A percentile compares a stretch with the other conserved stretches of the same genome.
These are phyloP conservation scores for Mollisia scopiformis DNA, from an alignment of 2,329 filamentous ascomycete genomes.

Conservation along the genomic window DNA sequence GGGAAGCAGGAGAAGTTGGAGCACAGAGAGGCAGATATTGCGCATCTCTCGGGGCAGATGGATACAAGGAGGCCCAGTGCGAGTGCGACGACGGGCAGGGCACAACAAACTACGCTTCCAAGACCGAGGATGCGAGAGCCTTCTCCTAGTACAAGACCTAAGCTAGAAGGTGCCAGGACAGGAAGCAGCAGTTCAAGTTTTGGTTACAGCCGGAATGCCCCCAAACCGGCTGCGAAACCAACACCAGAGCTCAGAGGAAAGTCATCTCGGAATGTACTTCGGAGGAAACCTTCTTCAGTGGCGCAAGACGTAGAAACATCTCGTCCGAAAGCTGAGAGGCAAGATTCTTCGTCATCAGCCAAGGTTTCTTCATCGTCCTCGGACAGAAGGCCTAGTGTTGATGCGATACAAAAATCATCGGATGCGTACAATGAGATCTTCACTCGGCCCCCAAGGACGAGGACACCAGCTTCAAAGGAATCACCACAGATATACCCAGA, in stretches of 20 bases:
- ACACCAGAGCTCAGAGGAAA: slow-evolving; percentile 30
- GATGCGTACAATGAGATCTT: slow-evolving; percentile 44
- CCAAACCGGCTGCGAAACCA: slow-evolving; percentile 3
- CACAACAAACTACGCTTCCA: slow-evolving; percentile 26
- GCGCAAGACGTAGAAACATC: slow-evolving; percentile 39
- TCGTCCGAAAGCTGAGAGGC: slow-evolving; percentile 28
- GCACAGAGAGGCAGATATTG: slow-evolving; percentile 46
- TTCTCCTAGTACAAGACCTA: slow-evolving; percentile 21
- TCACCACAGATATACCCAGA: slow-evolving; percentile 54
- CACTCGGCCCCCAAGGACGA: slow-evolving; percentile 36
- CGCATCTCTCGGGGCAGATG: slow-evolving; percentile 36
- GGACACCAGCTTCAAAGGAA: slow-evolving; percentile 20
- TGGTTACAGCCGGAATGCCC: slow-evolving; percentile 26
- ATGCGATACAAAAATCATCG: slow-evolving; percentile 25
- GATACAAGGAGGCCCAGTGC: slow-evolving; percentile 24
- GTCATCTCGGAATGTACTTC: slow-evolving; percentile 47
- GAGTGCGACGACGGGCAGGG: slow-evolving; percentile 13
- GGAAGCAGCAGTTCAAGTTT: slow-evolving; percentile 25
- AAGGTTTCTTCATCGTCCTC: slow-evolving; percentile 18
- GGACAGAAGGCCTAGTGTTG: slow-evolving; percentile 27
- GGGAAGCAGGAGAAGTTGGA: slow-evolving; percentile 15
- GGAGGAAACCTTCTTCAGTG: slow-evolving; percentile 53
- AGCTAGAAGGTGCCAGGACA: slow-evolving; percentile 22
- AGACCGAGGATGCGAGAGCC: slow-evolving; percentile 27
- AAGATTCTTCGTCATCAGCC: slow-evolving; percentile 24